Conservation (phyloP, 352 stramenopile genomes). For the Pythium rhizo-oryzae region DNA sequence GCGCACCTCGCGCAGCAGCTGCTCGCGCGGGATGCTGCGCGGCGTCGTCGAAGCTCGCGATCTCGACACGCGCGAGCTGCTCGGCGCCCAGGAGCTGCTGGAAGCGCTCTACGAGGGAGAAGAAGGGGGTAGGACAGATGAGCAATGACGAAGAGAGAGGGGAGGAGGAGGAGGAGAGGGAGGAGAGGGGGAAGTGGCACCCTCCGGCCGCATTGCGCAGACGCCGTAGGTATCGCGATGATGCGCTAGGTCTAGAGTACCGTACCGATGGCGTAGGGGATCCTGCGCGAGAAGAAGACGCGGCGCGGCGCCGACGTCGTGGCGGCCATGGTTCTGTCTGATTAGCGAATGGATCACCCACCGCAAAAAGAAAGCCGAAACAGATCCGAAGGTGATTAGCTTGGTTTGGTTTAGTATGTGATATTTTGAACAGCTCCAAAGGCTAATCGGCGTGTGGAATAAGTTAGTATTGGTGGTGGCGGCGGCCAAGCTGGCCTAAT, state of each 20-base stretch:
- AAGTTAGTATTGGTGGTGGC: conserved; percentile 20
- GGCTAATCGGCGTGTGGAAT: not conserved
- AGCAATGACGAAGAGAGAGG: not conserved
- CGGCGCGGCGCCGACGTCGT: conserved; percentile 50
- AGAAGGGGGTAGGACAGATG: not conserved
- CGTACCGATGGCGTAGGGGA: conserved; percentile 70
- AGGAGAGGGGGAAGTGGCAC: not conserved
- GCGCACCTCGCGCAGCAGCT: conserved; percentile 38
- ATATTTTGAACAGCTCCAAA: not conserved
- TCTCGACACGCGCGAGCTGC: conserved; percentile 9
- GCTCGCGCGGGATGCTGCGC: conserved; percentile 31
- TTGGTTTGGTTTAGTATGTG: conserved; percentile 41
- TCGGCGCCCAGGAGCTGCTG: conserved; percentile 14
- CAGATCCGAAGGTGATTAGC: conserved; percentile 1
- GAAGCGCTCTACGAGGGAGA: conserved; percentile 16
- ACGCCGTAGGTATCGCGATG: not conserved
- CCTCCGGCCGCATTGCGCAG: not conserved
- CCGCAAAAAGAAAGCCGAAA: no score
- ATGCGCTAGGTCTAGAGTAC: not conserved
- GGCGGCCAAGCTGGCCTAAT: conserved; percentile 34
- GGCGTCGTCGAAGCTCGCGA: conserved; percentile 17
- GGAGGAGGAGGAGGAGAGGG: not conserved
- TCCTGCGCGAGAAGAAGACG: conserved; percentile 74
- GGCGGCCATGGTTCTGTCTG: conserved; percentile 13
- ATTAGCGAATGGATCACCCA: not conserved